Conservation (phyloP, 163 green algal genomes). For the Coccomyxa subellipsoidea region DNA sequence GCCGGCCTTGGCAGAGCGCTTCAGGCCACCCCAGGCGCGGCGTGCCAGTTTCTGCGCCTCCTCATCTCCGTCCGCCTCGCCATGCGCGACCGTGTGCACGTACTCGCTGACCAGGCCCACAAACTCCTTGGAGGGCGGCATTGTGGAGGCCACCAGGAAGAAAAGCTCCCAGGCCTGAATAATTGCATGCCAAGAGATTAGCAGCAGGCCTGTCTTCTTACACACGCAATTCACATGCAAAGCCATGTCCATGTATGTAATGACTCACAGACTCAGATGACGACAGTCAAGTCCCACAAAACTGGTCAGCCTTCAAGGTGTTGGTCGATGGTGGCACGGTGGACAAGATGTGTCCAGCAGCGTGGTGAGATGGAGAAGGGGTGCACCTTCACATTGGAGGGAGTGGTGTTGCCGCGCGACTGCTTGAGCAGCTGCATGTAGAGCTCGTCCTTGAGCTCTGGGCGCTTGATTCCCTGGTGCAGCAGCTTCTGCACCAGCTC, state of each 20-base stretch:
- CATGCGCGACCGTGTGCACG: slow-evolving; percentile 60
- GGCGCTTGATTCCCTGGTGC: slow-evolving; percentile 81
- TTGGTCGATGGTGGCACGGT: background rate
- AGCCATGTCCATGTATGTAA: too few species aligned
- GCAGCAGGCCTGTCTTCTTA: too few species aligned
- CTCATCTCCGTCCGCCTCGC: slow-evolving; percentile 46
- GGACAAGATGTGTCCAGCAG: too few species aligned
- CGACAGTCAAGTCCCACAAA: too few species aligned
- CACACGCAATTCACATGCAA: too few species aligned
- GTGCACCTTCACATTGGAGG: slow-evolving; percentile 2
- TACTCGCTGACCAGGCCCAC: slow-evolving; percentile 86
- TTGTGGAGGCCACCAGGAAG: slow-evolving; percentile 73
- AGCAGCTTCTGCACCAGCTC: slow-evolving; percentile 89
- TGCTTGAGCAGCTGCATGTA: slow-evolving; percentile 88
- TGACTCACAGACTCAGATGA: too few species aligned
- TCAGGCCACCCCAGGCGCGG: slow-evolving; percentile 76
- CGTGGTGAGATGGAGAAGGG: too few species aligned
- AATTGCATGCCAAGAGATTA: too few species aligned
- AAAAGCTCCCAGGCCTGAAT: slow-evolving; percentile 85
- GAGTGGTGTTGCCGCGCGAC: slow-evolving; percentile 71
- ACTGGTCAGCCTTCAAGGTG: background rate
- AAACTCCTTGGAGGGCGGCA: slow-evolving; percentile 90
- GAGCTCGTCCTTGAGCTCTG: slow-evolving; percentile 92
- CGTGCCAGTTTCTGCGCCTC: slow-evolving; percentile 52
- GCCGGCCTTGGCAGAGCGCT: slow-evolving; percentile 82